Percentiles rank a stretch among this genome's conserved stretches.
Evolutionary conservation across 1,284 basidiomycete genomes (phyloP).

Genomic region (Sutorius eximius): DNA sequence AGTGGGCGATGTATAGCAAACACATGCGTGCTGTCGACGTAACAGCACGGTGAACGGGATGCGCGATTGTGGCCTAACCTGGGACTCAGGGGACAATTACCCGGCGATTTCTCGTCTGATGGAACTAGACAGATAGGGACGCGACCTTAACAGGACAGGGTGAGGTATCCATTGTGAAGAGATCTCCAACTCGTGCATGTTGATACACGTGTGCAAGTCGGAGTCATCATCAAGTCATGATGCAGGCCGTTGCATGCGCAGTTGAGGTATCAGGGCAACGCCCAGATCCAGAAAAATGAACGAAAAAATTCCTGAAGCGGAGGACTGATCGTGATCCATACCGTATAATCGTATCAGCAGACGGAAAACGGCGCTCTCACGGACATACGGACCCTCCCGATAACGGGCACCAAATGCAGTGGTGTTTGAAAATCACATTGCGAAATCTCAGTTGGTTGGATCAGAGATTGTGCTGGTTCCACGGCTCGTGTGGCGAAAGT

Average conservation of each 20-base stretch:
- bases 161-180: conserved; percentile 8
- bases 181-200: conserved; percentile 13
- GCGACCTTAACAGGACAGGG: conserved; percentile 6
- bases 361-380: conserved; percentile 27
- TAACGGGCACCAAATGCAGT: conserved; percentile 20
- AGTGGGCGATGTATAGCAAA: conserved; percentile 7
- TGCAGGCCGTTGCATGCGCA: conserved; percentile 9
- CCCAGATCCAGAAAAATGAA: conserved; percentile 27
- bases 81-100: conserved; percentile 19
- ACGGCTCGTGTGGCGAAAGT: conserved; percentile 17
- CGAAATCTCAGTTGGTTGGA: conserved; percentile 23
- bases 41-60: conserved; percentile 18
- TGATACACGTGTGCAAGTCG: conserved; percentile 29
- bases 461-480: conserved; percentile 23
- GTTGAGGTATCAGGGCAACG: conserved; percentile 20
- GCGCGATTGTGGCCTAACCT: conserved; percentile 7
- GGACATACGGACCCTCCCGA: conserved; percentile 26
- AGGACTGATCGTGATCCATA: conserved; percentile 27
- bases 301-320: conserved; percentile 20
- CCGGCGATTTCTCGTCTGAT: conserved; percentile 24
- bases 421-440: conserved; percentile 26
- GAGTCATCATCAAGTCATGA: conserved; percentile 7
- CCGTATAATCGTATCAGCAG: conserved; percentile 26
- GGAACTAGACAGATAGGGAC: conserved; percentile 16
- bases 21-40: conserved; percentile 28